Base-by-base conservation (phyloP, 1,284 basidiomycete species). In the Cutaneotrichosporon cyanovorans region DNA sequence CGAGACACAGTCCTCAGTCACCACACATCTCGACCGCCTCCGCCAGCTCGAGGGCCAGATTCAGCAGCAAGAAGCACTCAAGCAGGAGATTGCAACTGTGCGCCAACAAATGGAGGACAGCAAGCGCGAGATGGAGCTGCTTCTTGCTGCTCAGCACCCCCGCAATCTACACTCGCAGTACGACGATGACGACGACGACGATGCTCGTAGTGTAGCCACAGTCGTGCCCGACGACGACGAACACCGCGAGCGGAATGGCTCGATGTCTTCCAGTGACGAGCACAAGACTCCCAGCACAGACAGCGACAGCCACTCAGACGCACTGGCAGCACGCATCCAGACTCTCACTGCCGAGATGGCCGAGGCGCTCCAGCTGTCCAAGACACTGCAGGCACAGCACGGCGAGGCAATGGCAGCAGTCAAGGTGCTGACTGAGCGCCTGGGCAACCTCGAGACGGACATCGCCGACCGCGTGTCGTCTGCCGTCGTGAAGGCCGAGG, bases 11-110 rank as follows among this genome's bases (percentile, higher is more conserved):
- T 72, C 78, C 1, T 84, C 83, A 1, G 77, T 97, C 15, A 78
- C 83, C 1, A 76, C 73, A 14, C 88, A 96, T 60, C 79, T 89
- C 31, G 87, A 91, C 51, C 88, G 90, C 71, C 84, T 95, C 50
- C 80, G 83, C 36, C 78, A 81, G 14, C 76, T 97, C 25, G 91
- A 96, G 61, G 78, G 77, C 33, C 77, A 95, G 38, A 78, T 86
- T 0, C 68, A 69, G 21, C 90, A 96, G 67, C 89, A 96, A 60
- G 89, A 95, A 49, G 75, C 74, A 9, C 81, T 97, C 65, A 87
- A 86, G 68, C 76, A 77, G 30, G 90, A 98, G 61, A 81, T 98
- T 3, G 74, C 78, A 30, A 73, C 76, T 2, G 74, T 91, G 44
- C 75, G 83, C 14, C 81, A 84, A 44, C 73, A 87, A 60, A 80